Percentiles rank a stretch among this genome's conserved stretches.
Evolutionary conservation across 805 yeast genomes (phyloP).

Genomic region (Pichia nanzhaoensis): DNA sequence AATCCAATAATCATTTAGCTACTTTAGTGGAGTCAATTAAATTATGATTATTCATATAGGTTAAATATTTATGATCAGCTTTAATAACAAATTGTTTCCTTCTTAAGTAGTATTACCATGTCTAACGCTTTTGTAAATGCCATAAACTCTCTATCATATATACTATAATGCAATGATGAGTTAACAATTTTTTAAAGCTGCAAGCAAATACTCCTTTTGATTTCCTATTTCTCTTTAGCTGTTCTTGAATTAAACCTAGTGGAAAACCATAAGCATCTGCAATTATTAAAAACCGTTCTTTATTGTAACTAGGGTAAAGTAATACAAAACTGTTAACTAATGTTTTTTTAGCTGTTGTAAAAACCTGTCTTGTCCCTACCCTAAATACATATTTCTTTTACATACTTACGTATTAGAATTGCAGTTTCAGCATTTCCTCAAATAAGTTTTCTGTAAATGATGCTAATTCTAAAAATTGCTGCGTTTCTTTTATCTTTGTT

Average conservation of each 20-base stretch:
- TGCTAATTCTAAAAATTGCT: not conserved
- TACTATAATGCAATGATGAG: not conserved
- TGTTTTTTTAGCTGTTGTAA: too few species aligned
- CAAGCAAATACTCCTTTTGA: slow-evolving; percentile 2
- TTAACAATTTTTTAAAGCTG: slow-evolving; percentile 1
- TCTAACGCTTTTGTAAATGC: slow-evolving; percentile 3
- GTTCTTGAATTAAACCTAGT: slow-evolving; percentile 4
- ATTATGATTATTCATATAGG: slow-evolving; percentile 1
- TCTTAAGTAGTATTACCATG: not conserved
- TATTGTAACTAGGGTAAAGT: not conserved
- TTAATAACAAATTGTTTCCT: not conserved
- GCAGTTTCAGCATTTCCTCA: not conserved
- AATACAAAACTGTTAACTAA: not conserved
- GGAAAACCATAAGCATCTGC: slow-evolving; percentile 7
- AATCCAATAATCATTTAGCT: slow-evolving; percentile 7
- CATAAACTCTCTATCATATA: slow-evolving; percentile 2
- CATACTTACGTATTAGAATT: not conserved
- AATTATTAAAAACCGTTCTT: not conserved
- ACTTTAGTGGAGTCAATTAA: slow-evolving; percentile 1
- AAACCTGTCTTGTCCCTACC: not conserved
- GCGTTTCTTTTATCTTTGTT: not conserved
- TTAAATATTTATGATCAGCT: slow-evolving; percentile 4
- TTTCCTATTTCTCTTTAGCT: slow-evolving; percentile 1
- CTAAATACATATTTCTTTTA: not conserved
- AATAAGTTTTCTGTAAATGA: not conserved